These are phyloP conservation scores for Torulaspora delbrueckii DNA, from an alignment of 805 yeast genomes.

Conservation along the genomic window DNA sequence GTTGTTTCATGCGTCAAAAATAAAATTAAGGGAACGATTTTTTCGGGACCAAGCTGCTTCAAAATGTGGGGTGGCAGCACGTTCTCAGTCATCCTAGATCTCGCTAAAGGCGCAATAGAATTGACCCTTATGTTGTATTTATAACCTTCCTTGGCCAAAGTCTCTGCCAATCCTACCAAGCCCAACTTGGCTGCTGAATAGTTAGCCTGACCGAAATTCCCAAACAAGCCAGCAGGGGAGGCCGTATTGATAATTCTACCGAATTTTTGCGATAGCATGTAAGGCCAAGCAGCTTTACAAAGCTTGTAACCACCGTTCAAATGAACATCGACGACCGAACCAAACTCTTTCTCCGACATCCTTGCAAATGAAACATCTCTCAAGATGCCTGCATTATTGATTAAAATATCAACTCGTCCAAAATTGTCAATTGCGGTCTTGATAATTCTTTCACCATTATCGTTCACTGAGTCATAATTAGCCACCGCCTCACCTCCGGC, in stretches of 20 bases:
- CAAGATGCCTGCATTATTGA: slow-evolving; percentile 93
- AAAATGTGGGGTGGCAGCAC: slow-evolving; percentile 81
- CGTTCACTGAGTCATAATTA: slow-evolving; percentile 83
- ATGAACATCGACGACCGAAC: slow-evolving; percentile 79
- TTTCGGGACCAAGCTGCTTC: slow-evolving; percentile 76
- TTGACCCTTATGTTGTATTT: slow-evolving; percentile 80
- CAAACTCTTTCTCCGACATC: slow-evolving; percentile 77
- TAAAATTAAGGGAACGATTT: slow-evolving; percentile 86
- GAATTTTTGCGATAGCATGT: slow-evolving; percentile 73
- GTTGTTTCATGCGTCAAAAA: slow-evolving; percentile 66
- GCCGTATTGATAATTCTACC: slow-evolving; percentile 93
- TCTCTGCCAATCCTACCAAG: slow-evolving; percentile 85
- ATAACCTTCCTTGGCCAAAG: slow-evolving; percentile 90
- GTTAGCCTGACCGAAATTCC: slow-evolving; percentile 95
- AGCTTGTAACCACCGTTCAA: slow-evolving; percentile 82
- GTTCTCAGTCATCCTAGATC: slow-evolving; percentile 92
- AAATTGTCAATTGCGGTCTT: slow-evolving; percentile 80
- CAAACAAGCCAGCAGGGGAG: slow-evolving; percentile 95
- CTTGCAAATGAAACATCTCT: slow-evolving; percentile 84
- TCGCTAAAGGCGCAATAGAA: slow-evolving; percentile 90
- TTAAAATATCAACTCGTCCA: slow-evolving; percentile 82
- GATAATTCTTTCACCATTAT: slow-evolving; percentile 77
- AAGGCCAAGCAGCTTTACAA: slow-evolving; percentile 88
- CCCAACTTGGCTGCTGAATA: slow-evolving; percentile 92
- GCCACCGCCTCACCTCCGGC: slow-evolving; percentile 88